Percentiles rank a stretch among this genome's conserved stretches.
Conservation (phyloP, 2,329 filamentous ascomycete species). For the Neofusicoccum cordaticola region DNA sequence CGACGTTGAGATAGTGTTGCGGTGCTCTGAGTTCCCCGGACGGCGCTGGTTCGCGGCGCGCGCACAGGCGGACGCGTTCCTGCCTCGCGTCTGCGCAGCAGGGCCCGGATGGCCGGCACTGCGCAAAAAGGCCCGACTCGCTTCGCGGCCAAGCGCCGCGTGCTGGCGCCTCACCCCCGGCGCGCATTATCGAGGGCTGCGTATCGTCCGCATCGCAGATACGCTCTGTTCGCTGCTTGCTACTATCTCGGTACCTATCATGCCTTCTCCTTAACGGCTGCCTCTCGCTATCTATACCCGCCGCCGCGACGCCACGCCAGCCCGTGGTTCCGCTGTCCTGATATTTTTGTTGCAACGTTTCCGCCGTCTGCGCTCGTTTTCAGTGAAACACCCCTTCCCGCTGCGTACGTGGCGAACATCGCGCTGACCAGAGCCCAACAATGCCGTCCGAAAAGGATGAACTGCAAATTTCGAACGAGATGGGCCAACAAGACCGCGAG, state of each 20-base stretch:
- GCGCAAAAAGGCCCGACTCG: neutral
- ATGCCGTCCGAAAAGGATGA: slow-evolving; percentile 8
- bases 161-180: neutral
- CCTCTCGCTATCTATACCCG: neutral
- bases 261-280: neutral
- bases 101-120: neutral
- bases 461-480: neutral
- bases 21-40: neutral
- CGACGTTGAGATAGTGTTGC: neutral
- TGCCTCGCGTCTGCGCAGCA: too few species aligned
- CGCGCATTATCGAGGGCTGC: neutral
- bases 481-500: slow-evolving; percentile 1
- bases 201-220: slow-evolving; percentile 1
- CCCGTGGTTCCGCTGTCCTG: neutral
- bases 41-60: neutral
- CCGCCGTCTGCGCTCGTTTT: neutral
- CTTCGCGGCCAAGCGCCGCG: neutral
- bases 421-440: slow-evolving; percentile 6
- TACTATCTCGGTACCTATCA: neutral
- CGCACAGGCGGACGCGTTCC: neutral
- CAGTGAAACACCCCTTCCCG: slow-evolving; percentile 2
- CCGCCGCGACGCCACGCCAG: neutral
- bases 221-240: neutral
- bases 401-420: neutral
- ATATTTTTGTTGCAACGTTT: neutral